Base-by-base conservation (phyloP, 2,329 filamentous ascomycete species). In the Aspergillus aculeatinus region DNA sequence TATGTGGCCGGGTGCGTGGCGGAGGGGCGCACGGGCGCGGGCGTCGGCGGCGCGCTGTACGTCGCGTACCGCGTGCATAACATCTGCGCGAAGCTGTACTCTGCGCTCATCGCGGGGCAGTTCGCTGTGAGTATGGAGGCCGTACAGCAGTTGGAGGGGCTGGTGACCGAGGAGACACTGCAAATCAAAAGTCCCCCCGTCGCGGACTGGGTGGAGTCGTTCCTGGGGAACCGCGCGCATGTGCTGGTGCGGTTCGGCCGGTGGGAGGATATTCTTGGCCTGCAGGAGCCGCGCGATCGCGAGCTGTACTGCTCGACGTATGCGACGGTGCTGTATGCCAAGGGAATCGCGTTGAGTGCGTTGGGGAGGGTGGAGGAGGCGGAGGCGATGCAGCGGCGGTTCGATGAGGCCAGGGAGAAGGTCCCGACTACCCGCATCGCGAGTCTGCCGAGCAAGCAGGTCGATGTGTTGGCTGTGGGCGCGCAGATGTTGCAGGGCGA, bases 121-220 rank as follows among this genome's bases (percentile, higher is more conserved):
- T 88, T 80, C 0, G 73, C 77, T 21, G 77, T 87, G 2, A 87
- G 89, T 0, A 71, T 92, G 1, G 82, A 87, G 0, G 86, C 87
- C 0, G 82, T 84, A 0, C 66, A 70, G 0, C 76, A 79, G 27
- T 81, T 92, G 53, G 88, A 91, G 66, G 76, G 75, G 0, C 84
- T 85, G 0, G 75, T 92, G 12, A 83, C 88, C 0, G 85, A 89
- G 50, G 82, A 82, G 0, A 75, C 92, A 2, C 79, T 92, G 0
- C 83, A 84, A 0, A 79, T 90, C 4, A 70, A 87, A 62, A 87
- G 84, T 0, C 89, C 89, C 0, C 87, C 88, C 0, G 90, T 92
- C 86, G 89, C 89, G 0, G 88, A 92, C 72, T 92, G 89, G 88
- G 78, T 92, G 1, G 90, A 93, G 74, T 84, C 83, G 2, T 91